Base-by-base conservation (phyloP, 164 flowering plant genomes). In the Kingdonia uniflora region DNA sequence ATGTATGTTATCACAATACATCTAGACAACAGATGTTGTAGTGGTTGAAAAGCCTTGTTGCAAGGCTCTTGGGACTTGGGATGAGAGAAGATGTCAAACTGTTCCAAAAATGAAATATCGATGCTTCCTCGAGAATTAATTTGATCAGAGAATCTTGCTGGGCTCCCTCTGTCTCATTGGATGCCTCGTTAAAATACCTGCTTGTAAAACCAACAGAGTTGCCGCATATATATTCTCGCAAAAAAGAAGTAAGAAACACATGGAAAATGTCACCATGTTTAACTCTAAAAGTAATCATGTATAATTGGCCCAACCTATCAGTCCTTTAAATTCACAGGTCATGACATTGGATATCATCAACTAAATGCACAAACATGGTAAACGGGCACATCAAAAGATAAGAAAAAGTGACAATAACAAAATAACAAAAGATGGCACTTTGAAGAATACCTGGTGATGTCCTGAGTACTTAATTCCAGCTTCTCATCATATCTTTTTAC, bases 61-160 rank as follows among this genome's bases (percentile, higher is more conserved):
- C 86, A 49, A 87, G 76, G 72, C 97, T 91, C 11, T 60, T 74
- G 0, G 80, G 74, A 59, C 85, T 89, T 25, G 96, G 97, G 51
- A 79, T 70, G 16, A 87, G 73, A 21, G 81, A 46, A 40, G 83
- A 80, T 20, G 96, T 91, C 54, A 81, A 35, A 65, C 86, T 72
- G 72, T 83, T 80, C 97, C 97, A 87, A 43, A 83, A 78, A 68
- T 87, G 96, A 71, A 91, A 79, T 25, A 86, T 74, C 43, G 64
- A 48, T 0, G 92, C 81, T 49, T 77, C 74, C 1, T 72, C 56
- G 37, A 81, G 57, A 49, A 87, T 81, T 69, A 63, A 81, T 61
- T 26, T 51, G 39, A 81, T 67, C 24, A 87, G 57, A 53, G 41
- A 61, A 59, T 82, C 82, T 56, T 80, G 86, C 38, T 65, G 63